Percentiles rank a stretch among this genome's conserved stretches.
Evolutionary conservation across 805 yeast species (phyloP).

Genomic region (Yarrowia sp.): DNA sequence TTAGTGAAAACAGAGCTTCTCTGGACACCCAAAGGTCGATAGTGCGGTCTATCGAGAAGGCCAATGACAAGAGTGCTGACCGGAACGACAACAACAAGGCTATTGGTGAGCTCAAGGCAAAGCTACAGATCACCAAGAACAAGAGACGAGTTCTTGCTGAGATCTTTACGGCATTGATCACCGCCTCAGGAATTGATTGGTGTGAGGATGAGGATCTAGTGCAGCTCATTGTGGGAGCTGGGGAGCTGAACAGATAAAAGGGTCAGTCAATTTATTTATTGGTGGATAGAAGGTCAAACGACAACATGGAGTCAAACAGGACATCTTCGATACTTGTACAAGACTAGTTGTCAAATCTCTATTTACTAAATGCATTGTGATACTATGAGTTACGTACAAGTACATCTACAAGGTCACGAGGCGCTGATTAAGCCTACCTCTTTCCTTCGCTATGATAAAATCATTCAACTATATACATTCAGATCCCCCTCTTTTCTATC

Average conservation of each 20-base stretch:
- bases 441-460: not conserved
- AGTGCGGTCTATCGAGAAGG: slow-evolving; percentile 11
- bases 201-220: slow-evolving; percentile 34
- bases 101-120: slow-evolving; percentile 4
- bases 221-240: slow-evolving; percentile 36
- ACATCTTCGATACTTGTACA: no score
- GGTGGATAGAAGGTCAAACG: no score
- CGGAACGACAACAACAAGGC: not conserved
- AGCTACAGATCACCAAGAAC: slow-evolving; percentile 19
- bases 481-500: slow-evolving; percentile 5
- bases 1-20: slow-evolving; percentile 7
- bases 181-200: slow-evolving; percentile 45
- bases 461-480: slow-evolving; percentile 32
- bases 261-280: not conserved
- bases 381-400: not conserved
- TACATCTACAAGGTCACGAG: not conserved
- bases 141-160: slow-evolving; percentile 42
- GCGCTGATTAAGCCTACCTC: no score
- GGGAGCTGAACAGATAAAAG: slow-evolving; percentile 26
- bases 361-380: no score
- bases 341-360: no score
- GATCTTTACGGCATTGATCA: slow-evolving; percentile 42
- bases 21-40: slow-evolving; percentile 5
- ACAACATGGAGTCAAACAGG: no score
- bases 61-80: not conserved